phyloP scores from a whole-genome alignment of 2,329 filamentous ascomycete species.

The Scopulariopsis brevicaulis region DNA sequence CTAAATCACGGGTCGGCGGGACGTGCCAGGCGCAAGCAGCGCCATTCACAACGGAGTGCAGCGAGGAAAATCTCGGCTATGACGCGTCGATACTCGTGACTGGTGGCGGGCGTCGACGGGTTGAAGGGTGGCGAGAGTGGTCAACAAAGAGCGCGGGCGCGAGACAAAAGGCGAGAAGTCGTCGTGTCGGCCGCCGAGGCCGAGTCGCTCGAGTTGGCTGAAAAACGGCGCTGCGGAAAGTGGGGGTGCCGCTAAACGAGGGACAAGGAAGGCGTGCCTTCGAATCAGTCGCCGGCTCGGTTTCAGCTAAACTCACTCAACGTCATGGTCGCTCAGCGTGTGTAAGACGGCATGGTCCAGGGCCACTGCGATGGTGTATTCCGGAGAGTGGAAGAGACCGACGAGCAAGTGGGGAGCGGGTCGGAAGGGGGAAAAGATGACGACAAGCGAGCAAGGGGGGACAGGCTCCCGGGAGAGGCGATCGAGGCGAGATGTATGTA shows the following conservation, averaged over 20 bases:
- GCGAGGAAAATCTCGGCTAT: neutral
- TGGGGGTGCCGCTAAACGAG: neutral
- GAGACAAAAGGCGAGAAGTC: neutral
- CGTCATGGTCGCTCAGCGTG: neutral
- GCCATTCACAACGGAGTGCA: neutral
- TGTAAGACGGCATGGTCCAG: neutral
- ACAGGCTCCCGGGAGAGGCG: neutral
- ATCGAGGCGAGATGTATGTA: constrained; percentile 1
- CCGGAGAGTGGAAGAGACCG: neutral
- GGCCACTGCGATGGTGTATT: neutral
- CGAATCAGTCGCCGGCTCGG: neutral
- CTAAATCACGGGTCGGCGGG: neutral
- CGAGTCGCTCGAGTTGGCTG: neutral
- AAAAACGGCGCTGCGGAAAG: neutral
- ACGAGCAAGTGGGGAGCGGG: neutral
- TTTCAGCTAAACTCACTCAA: neutral
- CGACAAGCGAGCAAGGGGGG: constrained; percentile 1
- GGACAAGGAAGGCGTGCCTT: neutral
- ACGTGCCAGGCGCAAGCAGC: neutral
- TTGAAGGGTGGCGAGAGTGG: neutral
- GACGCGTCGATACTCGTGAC: neutral
- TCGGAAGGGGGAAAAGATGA: constrained; percentile 3
- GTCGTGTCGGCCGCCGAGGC: neutral
- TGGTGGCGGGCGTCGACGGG: neutral
- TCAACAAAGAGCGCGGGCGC: neutral